Evolutionary conservation across 1,284 basidiomycete species (phyloP).

Genomic region (Cryptococcus amylolentus): DNA sequence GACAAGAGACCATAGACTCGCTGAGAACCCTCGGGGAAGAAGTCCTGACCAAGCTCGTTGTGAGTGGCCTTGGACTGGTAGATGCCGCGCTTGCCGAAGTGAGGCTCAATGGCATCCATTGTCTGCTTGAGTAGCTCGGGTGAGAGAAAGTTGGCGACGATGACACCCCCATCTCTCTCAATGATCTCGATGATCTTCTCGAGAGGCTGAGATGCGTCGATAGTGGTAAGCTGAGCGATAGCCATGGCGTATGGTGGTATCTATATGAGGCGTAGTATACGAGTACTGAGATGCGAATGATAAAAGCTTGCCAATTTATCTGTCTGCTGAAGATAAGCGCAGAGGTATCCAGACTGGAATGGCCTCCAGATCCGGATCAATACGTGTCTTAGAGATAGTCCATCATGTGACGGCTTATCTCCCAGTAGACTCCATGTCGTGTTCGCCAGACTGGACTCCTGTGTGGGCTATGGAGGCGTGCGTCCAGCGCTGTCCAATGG

Average conservation of each 20-base stretch:
- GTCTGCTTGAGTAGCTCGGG: conserved; percentile 16
- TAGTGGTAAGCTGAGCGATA: conserved; percentile 14
- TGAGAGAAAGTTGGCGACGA: conserved; percentile 19
- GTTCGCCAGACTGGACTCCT: too few species aligned
- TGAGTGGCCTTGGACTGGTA: conserved; percentile 14
- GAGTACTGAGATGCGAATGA: too few species aligned
- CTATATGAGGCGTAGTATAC: not conserved
- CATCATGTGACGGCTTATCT: too few species aligned
- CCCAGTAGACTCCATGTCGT: too few species aligned
- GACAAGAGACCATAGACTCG: conserved; percentile 21
- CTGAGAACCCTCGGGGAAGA: conserved; percentile 22
- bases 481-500: too few species aligned
- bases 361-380: too few species aligned
- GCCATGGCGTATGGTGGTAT: conserved; percentile 2
- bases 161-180: conserved; percentile 21
- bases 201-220: conserved; percentile 20
- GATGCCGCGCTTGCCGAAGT: conserved; percentile 9
- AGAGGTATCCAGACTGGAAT: too few species aligned
- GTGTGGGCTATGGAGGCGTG: too few species aligned
- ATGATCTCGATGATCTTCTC: conserved; percentile 26
- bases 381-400: too few species aligned
- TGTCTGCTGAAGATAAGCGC: too few species aligned
- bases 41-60: conserved; percentile 20
- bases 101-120: conserved; percentile 20
- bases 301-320: too few species aligned